Evolutionary conservation across 805 yeast species (phyloP).

Genomic region (Clavispora santaluciae): DNA sequence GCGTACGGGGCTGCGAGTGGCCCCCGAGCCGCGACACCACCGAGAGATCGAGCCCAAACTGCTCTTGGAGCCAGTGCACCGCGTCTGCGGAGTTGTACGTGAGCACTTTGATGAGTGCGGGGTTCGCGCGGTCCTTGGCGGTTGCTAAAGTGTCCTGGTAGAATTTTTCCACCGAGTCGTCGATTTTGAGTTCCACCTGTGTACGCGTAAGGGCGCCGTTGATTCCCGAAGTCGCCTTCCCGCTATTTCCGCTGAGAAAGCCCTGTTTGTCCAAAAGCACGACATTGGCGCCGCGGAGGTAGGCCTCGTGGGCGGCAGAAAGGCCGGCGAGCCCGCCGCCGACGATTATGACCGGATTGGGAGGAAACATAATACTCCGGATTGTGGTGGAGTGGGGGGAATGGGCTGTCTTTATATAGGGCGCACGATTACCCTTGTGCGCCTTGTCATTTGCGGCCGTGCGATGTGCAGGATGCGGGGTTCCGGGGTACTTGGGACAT

Average conservation of each 20-base stretch:
- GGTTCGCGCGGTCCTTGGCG: constrained; percentile 57
- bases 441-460: not conserved
- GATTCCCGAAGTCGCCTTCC: constrained; percentile 65
- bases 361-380: constrained; percentile 10
- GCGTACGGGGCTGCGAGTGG: constrained; percentile 76
- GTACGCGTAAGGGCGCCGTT: constrained; percentile 69
- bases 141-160: constrained; percentile 63
- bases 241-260: constrained; percentile 59
- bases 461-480: not conserved
- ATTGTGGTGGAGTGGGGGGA: not conserved
- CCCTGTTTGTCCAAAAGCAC: constrained; percentile 55
- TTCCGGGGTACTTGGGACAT: not conserved
- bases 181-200: constrained; percentile 45
- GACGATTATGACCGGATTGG: constrained; percentile 46
- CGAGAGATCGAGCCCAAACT: constrained; percentile 57
- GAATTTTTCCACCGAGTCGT: constrained; percentile 57
- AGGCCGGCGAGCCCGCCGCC: constrained; percentile 67
- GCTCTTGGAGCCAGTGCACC: constrained; percentile 66
- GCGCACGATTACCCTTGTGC: not conserved
- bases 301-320: constrained; percentile 55
- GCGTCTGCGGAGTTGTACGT: constrained; percentile 62
- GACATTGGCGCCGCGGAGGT: constrained; percentile 50
- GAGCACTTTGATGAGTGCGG: constrained; percentile 53
- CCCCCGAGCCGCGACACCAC: constrained; percentile 78
- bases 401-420: not conserved